phyloP scores from a whole-genome alignment of 305 asterid species.

The Lippia alba region DNA sequence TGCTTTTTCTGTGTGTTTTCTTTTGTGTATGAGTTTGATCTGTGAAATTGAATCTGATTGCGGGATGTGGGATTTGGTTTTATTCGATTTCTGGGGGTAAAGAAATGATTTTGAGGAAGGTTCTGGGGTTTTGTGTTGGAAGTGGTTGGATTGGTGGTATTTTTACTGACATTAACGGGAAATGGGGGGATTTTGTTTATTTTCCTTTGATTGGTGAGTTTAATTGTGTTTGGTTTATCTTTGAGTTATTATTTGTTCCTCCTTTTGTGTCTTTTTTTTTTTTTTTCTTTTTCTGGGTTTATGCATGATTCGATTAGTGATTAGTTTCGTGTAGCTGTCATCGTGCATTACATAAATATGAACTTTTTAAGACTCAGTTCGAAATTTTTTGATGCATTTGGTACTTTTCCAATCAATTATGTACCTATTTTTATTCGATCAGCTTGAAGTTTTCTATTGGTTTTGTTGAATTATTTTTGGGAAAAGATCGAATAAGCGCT shows the following conservation, averaged over 20 bases:
- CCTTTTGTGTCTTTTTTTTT: slow-evolving; percentile 6
- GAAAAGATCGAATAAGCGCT: neutral
- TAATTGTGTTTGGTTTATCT: neutral
- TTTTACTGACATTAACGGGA: neutral
- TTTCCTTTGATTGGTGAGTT: slow-evolving; percentile 10
- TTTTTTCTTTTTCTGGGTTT: neutral
- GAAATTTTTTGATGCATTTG: neutral
- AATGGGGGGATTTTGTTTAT: neutral
- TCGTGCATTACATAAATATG: slow-evolving; percentile 4
- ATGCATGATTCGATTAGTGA: neutral
- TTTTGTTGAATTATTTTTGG: neutral
- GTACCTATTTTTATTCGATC: neutral
- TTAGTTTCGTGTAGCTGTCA: neutral
- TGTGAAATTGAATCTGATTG: slow-evolving; percentile 35
- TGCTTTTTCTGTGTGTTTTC: neutral
- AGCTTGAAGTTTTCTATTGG: neutral
- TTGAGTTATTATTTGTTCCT: slow-evolving; percentile 5
- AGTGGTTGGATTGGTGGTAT: slow-evolving; percentile 1
- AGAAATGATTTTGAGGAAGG: neutral
- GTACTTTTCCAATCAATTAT: neutral
- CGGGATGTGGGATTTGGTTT: slow-evolving; percentile 32
- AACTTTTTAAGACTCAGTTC: slow-evolving; percentile 1
- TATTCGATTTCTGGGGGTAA: neutral
- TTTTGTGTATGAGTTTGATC: slow-evolving; percentile 31
- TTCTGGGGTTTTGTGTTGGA: neutral